phyloP scores from a whole-genome alignment of 768 basidiomycete genomes.

The Cystoderma amianthinum region DNA sequence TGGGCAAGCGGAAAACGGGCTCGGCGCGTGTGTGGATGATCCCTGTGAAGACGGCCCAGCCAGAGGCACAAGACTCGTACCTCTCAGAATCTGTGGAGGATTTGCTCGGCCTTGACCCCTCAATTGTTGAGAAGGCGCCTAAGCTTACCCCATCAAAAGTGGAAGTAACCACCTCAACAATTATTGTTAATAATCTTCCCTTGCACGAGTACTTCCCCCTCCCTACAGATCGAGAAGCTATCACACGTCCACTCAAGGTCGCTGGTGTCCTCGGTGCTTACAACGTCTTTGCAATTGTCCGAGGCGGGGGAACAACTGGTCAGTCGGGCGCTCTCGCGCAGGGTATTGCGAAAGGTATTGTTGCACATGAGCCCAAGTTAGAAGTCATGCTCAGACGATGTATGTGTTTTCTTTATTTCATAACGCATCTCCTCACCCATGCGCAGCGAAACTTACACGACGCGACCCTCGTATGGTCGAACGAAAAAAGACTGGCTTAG shows the following conservation, averaged over 20 bases:
- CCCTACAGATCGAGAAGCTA: conserved; percentile 69
- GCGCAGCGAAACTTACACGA: conserved; percentile 80
- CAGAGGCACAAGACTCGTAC: conserved; percentile 5
- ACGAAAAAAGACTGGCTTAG: conserved; percentile 90
- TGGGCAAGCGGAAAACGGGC: conserved; percentile 86
- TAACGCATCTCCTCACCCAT: conserved; percentile 5
- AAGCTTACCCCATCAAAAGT: conserved; percentile 9
- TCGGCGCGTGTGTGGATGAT: conserved; percentile 93
- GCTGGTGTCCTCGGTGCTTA: conserved; percentile 81
- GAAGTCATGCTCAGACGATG: conserved; percentile 66
- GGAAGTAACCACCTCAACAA: conserved; percentile 44
- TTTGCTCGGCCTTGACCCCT: conserved; percentile 15
- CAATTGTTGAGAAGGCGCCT: too few relatives aligned
- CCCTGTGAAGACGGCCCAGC: conserved; percentile 32
- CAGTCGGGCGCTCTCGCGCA: conserved; percentile 85
- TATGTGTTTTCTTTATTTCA: conserved; percentile 25
- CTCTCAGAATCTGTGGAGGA: conserved; percentile 17
- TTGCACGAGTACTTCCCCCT: conserved; percentile 74
- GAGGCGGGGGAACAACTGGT: conserved; percentile 88
- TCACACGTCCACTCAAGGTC: conserved; percentile 79
- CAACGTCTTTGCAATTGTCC: conserved; percentile 67
- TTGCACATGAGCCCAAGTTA: conserved; percentile 62
- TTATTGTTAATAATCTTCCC: conserved; percentile 83
- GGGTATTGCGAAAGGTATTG: conserved; percentile 70
- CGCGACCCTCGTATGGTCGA: conserved; percentile 98